Evolutionary conservation across 495 filamentous ascomycete species (phyloP), one percentile per base, ranked within the genome.

Genomic region (Neurospora tetraspora): DNA sequence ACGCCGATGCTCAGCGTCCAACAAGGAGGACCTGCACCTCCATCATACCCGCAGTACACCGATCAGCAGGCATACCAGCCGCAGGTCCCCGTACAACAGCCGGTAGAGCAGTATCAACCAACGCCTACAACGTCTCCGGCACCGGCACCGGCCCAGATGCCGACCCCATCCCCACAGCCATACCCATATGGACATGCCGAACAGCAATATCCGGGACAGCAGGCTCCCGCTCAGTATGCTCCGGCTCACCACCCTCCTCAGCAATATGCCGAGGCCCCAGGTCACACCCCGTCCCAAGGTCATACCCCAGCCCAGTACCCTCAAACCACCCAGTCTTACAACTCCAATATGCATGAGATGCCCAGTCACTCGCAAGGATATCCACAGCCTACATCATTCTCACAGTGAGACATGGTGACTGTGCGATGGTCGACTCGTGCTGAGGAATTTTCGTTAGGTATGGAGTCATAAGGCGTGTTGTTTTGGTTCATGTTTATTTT

Each of bases 1-100:
- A 71, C 74, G 12, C 79, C 77, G 4, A 81, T 81, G 70, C 74
- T 76, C 2, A 73, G 45, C 10, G 40, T 71, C n/a, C 79, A 81
- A 53, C 78, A 77, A 11, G 23, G 68, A 37, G 40, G 76, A 39
- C 53, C 37, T 9, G 73, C 73, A 12, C 68, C 71, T 16, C 73
- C 74, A 10, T 68, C 70, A 40, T 75, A 82, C 34, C 76, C 78
- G 10, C 75, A 77, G 42, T 79, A 80, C 71, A 47, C 68, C 38
- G 73, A 76, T 18, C 70, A 77, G 27, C 75, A 74, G 20, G 70
- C 43, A 39, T 72, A 72, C 65, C 31, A 69, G 23, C 27, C 71
- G 18, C 75, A 76, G 42, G 39, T 34, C 53, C 53, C 27, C 53
- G 53, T 61, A 34, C 53, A 61, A 61, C 53, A 65, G 53, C 53